Conservation (phyloP, 2,329 filamentous ascomycete genomes). For the Scopulariopsis brevicaulis region DNA sequence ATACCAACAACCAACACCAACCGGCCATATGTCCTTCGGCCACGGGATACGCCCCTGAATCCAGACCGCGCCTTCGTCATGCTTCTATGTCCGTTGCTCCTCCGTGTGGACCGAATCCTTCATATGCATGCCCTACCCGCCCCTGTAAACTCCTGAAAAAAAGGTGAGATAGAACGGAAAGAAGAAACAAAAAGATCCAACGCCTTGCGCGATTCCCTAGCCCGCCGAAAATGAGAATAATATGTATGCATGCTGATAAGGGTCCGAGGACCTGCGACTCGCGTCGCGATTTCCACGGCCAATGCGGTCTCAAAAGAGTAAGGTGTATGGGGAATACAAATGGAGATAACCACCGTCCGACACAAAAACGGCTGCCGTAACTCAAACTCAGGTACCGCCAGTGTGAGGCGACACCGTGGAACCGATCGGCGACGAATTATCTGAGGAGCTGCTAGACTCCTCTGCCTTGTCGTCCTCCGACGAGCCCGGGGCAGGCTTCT, state of each 20-base stretch:
- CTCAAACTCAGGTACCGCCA: background rate
- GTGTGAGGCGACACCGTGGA: background rate
- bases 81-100: constrained; percentile 9
- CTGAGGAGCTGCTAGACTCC: background rate
- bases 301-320: background rate
- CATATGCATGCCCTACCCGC: constrained; percentile 2
- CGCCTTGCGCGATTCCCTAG: background rate
- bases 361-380: background rate
- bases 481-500: constrained; percentile 17
- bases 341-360: background rate
- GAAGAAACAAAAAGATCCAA: background rate
- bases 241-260: background rate
- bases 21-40: background rate
- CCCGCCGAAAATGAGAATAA: background rate
- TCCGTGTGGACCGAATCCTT: constrained; percentile 9
- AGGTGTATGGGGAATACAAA: background rate
- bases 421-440: background rate
- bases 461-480: background rate
- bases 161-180: background rate
- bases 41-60: background rate
- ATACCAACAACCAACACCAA: background rate
- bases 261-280: background rate
- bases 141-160: background rate
- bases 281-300: background rate
- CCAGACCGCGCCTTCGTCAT: background rate